These are phyloP conservation scores for Knoxdaviesia proteae DNA, from an alignment of 2,329 filamentous ascomycete genomes.

Conservation along the genomic window DNA sequence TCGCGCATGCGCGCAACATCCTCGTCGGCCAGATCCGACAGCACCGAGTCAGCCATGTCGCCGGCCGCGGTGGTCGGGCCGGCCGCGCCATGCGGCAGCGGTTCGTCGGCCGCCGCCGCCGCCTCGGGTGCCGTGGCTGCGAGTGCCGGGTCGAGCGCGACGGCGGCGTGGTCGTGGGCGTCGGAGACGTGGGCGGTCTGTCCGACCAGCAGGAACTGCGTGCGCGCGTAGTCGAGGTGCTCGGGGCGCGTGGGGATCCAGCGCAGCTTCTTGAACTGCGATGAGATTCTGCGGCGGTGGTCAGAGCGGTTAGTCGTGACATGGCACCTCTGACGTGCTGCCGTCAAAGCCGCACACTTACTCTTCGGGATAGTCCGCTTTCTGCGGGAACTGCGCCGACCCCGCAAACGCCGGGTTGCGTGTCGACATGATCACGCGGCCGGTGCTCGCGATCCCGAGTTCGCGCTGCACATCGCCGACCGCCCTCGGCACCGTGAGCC, in stretches of 20 bases:
- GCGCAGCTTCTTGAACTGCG: slow-evolving; percentile 50
- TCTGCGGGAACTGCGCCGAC: slow-evolving; percentile 42
- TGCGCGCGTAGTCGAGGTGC: slow-evolving; percentile 52
- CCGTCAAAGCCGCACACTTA: slow-evolving; percentile 16
- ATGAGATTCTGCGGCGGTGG: slow-evolving; percentile 28
- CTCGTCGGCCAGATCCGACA: too few relatives aligned
- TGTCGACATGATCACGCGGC: slow-evolving; percentile 58
- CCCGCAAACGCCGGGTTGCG: slow-evolving; percentile 58
- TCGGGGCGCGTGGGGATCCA: slow-evolving; percentile 58
- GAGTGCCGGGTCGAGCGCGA: too few relatives aligned
- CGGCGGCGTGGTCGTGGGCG: too few relatives aligned
- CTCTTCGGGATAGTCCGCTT: slow-evolving; percentile 50
- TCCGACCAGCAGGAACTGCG: slow-evolving; percentile 63
- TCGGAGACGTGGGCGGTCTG: slow-evolving; percentile 16
- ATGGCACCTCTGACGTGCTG: too few relatives aligned
- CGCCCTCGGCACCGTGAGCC: slow-evolving; percentile 51
- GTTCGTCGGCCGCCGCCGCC: too few relatives aligned
- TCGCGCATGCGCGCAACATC: too few relatives aligned
- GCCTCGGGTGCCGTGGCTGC: too few relatives aligned
- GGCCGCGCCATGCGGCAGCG: too few relatives aligned
- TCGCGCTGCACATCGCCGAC: slow-evolving; percentile 54
- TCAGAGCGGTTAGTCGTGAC: too few relatives aligned
- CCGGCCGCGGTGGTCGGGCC: too few relatives aligned
- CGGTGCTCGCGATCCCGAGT: slow-evolving; percentile 48
- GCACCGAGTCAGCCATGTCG: too few relatives aligned